Conservation (phyloP, 108 stramenopile species). For the Nannochloropsis oceanica region DNA sequence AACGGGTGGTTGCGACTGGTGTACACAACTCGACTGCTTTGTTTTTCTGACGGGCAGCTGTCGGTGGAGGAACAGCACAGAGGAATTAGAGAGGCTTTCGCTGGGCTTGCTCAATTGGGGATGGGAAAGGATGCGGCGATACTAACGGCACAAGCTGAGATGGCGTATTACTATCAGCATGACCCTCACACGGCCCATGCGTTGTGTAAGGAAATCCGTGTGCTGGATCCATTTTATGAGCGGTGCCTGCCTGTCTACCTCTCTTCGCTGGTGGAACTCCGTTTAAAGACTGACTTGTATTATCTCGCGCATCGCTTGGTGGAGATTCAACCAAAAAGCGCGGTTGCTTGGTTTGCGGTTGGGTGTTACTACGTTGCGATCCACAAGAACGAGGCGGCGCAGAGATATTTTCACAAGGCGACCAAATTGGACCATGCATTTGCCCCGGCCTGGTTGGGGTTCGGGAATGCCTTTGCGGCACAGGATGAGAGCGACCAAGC, state of each 20-base stretch:
- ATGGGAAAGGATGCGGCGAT: slow-evolving; percentile 10
- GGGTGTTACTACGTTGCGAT: slow-evolving; percentile 79
- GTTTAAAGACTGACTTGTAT: slow-evolving; percentile 65
- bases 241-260: slow-evolving; percentile 3
- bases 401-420: slow-evolving; percentile 71
- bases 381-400: slow-evolving; percentile 68
- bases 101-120: background rate
- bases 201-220: slow-evolving; percentile 4
- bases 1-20: slow-evolving; percentile 8
- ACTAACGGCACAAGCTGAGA: slow-evolving; percentile 15
- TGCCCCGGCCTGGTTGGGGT: slow-evolving; percentile 80
- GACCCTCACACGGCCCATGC: background rate
- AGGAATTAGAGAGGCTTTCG: background rate
- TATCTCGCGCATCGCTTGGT: slow-evolving; percentile 78
- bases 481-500: slow-evolving; percentile 93
- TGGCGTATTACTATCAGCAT: slow-evolving; percentile 8
- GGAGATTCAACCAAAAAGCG: slow-evolving; percentile 61
- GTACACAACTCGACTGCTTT: slow-evolving; percentile 1
- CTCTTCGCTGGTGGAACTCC: slow-evolving; percentile 42
- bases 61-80: background rate
- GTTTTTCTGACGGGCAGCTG: background rate
- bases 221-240: background rate
- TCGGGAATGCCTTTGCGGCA: slow-evolving; percentile 74
- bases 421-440: slow-evolving; percentile 60
- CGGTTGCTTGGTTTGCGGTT: slow-evolving; percentile 75